Evolutionary conservation across 1,139 yeast species (phyloP).

Genomic region (Arxiozyma slooffiae): DNA sequence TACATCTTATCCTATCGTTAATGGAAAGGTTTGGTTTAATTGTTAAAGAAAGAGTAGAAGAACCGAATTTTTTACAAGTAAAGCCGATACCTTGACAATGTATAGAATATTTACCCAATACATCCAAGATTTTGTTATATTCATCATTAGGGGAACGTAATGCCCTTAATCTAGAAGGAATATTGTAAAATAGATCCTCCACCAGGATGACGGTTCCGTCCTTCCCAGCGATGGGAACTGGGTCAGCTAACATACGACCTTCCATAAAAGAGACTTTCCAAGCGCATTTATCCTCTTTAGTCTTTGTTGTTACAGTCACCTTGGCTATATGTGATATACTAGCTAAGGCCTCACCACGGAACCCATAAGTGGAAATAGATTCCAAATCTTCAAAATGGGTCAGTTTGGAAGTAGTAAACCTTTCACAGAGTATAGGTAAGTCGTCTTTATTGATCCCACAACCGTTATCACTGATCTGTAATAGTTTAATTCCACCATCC

Average conservation of each 20-base stretch:
- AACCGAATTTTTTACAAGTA: slow-evolving; percentile 71
- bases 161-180: slow-evolving; percentile 67
- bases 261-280: slow-evolving; percentile 52
- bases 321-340: slow-evolving; percentile 57
- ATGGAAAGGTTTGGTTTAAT: slow-evolving; percentile 41
- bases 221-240: slow-evolving; percentile 77
- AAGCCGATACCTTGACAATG: slow-evolving; percentile 65
- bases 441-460: slow-evolving; percentile 56
- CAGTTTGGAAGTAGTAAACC: slow-evolving; percentile 68
- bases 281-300: slow-evolving; percentile 53
- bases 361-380: slow-evolving; percentile 54
- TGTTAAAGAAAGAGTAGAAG: slow-evolving; percentile 44
- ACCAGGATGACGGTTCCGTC: slow-evolving; percentile 78
- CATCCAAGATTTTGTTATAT: slow-evolving; percentile 65
- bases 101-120: slow-evolving; percentile 73
- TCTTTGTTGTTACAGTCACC: slow-evolving; percentile 71
- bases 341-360: slow-evolving; percentile 74
- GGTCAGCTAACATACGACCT: slow-evolving; percentile 48
- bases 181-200: slow-evolving; percentile 83
- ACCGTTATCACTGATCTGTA: slow-evolving; percentile 71
- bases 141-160: slow-evolving; percentile 65
- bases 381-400: slow-evolving; percentile 42
- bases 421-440: slow-evolving; percentile 48
- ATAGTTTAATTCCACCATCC: slow-evolving; percentile 51
- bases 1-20: slow-evolving; percentile 60